Evolutionary conservation across 495 filamentous ascomycete genomes (phyloP).

Genomic region (Tuber indicum): DNA sequence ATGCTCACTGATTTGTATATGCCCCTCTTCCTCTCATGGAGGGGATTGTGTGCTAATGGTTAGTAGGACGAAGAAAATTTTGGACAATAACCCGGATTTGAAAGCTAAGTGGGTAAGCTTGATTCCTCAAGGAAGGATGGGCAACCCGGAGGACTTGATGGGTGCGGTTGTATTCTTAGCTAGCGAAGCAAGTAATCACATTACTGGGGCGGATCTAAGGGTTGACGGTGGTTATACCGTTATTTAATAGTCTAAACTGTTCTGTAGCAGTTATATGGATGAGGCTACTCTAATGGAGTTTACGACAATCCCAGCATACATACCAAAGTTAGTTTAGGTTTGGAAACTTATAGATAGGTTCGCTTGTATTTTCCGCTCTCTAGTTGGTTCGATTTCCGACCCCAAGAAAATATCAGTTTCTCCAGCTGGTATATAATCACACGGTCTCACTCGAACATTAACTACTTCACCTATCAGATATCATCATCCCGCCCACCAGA

Average conservation of each 20-base stretch:
- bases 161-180: conserved; percentile 84
- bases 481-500: not conserved
- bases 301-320: not conserved
- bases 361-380: not conserved
- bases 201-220: conserved; percentile 82
- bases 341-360: not conserved
- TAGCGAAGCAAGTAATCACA: conserved; percentile 76
- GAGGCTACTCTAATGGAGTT: not conserved
- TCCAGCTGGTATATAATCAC: not conserved
- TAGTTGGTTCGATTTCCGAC: not conserved
- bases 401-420: not conserved
- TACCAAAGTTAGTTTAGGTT: not conserved
- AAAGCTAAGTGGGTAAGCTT: conserved; percentile 81
- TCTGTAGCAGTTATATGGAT: not conserved
- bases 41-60: not conserved
- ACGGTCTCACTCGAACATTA: not conserved
- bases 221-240: conserved; percentile 90
- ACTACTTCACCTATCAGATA: not conserved
- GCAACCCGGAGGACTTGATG: conserved; percentile 84
- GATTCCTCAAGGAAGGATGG: conserved; percentile 89
- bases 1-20: conserved; percentile 87
- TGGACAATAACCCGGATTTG: conserved; percentile 84
- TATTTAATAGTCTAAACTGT: conserved; percentile 50
- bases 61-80: conserved; percentile 79
- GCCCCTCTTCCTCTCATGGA: not conserved